Percentiles rank a stretch among this genome's conserved stretches.
Evolutionary conservation across 2,329 filamentous ascomycete species (phyloP).

Genomic region (Zymoseptoria pseudotritici): DNA sequence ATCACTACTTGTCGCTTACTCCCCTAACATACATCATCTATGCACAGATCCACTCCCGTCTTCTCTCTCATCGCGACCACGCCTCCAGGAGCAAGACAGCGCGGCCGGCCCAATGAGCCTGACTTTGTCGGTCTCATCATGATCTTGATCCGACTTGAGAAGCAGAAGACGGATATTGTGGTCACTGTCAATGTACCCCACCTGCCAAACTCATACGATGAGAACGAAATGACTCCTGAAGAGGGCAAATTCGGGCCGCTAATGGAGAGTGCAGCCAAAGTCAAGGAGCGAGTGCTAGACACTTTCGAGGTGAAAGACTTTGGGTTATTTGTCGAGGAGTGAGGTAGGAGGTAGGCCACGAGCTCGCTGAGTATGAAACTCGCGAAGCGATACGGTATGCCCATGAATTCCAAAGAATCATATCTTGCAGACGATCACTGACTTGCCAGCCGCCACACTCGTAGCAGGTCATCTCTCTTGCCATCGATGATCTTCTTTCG

Average conservation of each 20-base stretch:
- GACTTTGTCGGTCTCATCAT: slow-evolving; percentile 62
- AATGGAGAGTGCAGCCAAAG: slow-evolving; percentile 53
- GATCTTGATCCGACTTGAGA: slow-evolving; percentile 67
- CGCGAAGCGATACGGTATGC: too few relatives aligned
- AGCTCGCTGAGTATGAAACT: too few relatives aligned
- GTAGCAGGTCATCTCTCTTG: too few relatives aligned
- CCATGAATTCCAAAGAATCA: too few relatives aligned
- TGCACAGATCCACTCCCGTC: slow-evolving; percentile 43
- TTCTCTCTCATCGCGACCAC: slow-evolving; percentile 62
- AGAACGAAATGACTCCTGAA: slow-evolving; percentile 62
- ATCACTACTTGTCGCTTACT: not conserved
- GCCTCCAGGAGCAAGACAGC: slow-evolving; percentile 31
- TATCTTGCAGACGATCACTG: too few relatives aligned
- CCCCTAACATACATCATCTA: slow-evolving; percentile 32
- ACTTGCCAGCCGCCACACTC: too few relatives aligned
- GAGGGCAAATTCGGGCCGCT: slow-evolving; percentile 59
- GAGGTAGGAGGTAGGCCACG: not conserved
- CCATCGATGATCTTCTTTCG: too few relatives aligned
- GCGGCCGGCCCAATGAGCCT: slow-evolving; percentile 39
- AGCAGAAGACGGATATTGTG: slow-evolving; percentile 70
- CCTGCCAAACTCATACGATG: slow-evolving; percentile 64
- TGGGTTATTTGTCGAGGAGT: slow-evolving; percentile 53
- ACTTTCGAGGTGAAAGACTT: slow-evolving; percentile 75
- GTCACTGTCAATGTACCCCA: slow-evolving; percentile 86
- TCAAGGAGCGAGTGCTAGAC: slow-evolving; percentile 64